These are phyloP conservation scores for Acanthamoeba lenticulata DNA, from an alignment of 208 protist genomes.

Conservation along the genomic window DNA sequence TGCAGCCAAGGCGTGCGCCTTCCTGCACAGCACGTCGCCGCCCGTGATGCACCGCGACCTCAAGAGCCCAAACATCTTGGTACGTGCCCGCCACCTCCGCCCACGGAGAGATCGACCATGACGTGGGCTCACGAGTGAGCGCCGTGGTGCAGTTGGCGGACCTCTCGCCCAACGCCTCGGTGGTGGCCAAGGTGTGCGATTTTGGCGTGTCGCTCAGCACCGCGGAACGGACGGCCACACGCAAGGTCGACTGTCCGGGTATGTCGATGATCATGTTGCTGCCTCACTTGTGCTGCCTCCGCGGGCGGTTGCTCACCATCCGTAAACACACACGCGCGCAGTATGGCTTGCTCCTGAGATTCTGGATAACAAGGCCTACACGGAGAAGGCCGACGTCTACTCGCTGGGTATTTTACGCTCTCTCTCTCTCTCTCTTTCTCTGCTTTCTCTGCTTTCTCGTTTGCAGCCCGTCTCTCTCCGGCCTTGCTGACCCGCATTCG, in stretches of 20 bases:
- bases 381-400: slow-evolving; percentile 9
- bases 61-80: slow-evolving; percentile 37
- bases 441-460: too few species aligned
- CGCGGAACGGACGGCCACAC: background rate
- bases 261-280: background rate
- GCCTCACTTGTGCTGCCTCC: background rate
- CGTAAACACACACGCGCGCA: background rate
- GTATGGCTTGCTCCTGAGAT: slow-evolving; percentile 58
- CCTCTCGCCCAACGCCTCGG: background rate
- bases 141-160: background rate
- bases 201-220: slow-evolving; percentile 40
- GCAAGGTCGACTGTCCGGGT: slow-evolving; percentile 46
- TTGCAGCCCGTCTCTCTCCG: too few species aligned
- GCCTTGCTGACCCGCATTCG: too few species aligned
- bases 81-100: too few species aligned
- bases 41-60: slow-evolving; percentile 40
- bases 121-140: too few species aligned
- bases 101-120: too few species aligned
- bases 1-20: slow-evolving; percentile 36
- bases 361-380: slow-evolving; percentile 7
- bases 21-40: slow-evolving; percentile 7
- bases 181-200: slow-evolving; percentile 53
- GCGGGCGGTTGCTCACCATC: background rate
- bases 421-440: too few species aligned
- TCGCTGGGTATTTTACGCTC: too few species aligned